Evolutionary conservation across 2,329 filamentous ascomycete species (phyloP), one percentile per base, ranked within the genome.

Genomic region (Pseudogymnoascus sp.): DNA sequence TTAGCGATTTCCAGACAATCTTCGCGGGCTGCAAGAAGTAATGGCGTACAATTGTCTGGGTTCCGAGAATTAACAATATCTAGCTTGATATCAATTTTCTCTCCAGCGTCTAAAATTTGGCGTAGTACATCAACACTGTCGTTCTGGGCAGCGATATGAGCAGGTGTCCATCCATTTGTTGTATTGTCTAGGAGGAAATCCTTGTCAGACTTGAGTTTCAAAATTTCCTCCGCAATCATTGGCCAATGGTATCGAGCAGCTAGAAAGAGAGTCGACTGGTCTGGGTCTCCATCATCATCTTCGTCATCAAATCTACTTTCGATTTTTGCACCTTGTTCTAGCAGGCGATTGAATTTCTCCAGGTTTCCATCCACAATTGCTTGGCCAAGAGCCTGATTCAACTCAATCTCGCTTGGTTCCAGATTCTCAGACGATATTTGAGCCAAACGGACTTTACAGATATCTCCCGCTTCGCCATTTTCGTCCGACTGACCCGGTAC

Each of bases 121-220:
- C 23, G 23, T 13, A 52, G 23, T 18, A 52, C 41, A 18, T 52
- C 9, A 10, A 28, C 8, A 52, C 9, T 52, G n/a, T 30, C 9
- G 9, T 52, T 52, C 41, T 30, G 41, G 41, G 41, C 41, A 28
- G 41, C 23, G 30, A 52, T 52, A 52, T 52, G 41, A 18, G 41
- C 41, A 28, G 41, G n/a, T 12, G 41, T 28, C 41, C 41, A 52
- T 18, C 41, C 41, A 9, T 30, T 52, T 8, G 41, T 52, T 5
- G 15, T 18, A 18, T n/a, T 18, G 8, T 52, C 41, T 30, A 12
- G 1, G 18, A 52, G 41, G n/a, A 52, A 52, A 18, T 52, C 41
- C 23, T 52, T 52, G 23, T 28, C 41, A 10, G 2, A 30, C 41
- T 30, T 52, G 7, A 18, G n/a, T 12, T 28, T 23, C n/a, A 52